Base-by-base conservation (phyloP, 441 rosid species). In the Arabidopsis hybrid region DNA sequence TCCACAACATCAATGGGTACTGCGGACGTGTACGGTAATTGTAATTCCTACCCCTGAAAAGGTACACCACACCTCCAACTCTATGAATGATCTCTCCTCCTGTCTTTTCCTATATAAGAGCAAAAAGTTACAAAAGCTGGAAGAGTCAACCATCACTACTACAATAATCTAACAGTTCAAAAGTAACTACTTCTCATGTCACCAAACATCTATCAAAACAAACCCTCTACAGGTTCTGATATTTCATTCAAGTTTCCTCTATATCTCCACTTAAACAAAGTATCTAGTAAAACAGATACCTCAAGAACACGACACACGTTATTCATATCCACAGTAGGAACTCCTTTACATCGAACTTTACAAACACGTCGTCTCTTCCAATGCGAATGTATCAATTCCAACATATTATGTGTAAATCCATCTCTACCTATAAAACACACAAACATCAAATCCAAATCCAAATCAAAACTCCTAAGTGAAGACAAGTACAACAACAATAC, bases 391-490 rank as follows among this genome's bases (percentile, higher is more conserved):
- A 94, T 67, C 85, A 94, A 74, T 46, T 91, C 97, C 90, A 94
- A 82, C 98, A 94, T 94, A 55, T 91, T 94, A 81, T 90, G 98
- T 1, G 98, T 94, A 80, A 91, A 83, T 49, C 98, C 98, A 74
- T 94, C 98, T 67, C 98, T 89, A 14, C 98, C 97, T 93, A 62
- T 8, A 60, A 16, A 34, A 21, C 39, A 65, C 52, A 45, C 1
- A 50, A 7, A 51, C 26, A 43, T 40, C 11, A 55, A 59, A 43
- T 21, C 39, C 43, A 49, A 4, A 0, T n/a, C 59, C 5, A 3
- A 8, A 29, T 60, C 0, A 38, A 21, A 63, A 64, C n/a, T 21
- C 26, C 26, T 21, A 21, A 21, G 11, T 49, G 11, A 51, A 9
- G 12, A 49, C 1, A 16, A 18, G 26, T 21, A 21, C 26, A 21